A percentile compares a stretch with the other conserved stretches of the same genome.
Evolutionary conservation across 176 grass and related monocot genomes (phyloP).

Genomic region (Elaeis guineensis): DNA sequence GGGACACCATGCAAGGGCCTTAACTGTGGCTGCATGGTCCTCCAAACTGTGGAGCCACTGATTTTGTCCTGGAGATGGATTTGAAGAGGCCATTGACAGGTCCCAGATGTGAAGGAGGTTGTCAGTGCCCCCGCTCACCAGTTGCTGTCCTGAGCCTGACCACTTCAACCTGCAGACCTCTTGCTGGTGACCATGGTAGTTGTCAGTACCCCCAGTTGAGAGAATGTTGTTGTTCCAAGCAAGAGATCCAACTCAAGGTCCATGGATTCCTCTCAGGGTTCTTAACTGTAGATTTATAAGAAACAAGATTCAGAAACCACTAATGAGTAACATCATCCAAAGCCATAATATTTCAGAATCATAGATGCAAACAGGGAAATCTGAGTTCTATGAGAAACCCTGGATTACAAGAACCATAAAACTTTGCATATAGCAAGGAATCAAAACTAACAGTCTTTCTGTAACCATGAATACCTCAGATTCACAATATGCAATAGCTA

Average conservation of each 20-base stretch:
- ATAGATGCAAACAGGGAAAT: too few relatives aligned
- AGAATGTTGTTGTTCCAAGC: slow-evolving; percentile 64
- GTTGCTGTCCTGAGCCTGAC: slow-evolving; percentile 50
- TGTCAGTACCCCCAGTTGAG: slow-evolving; percentile 38
- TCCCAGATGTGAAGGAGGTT: slow-evolving; percentile 51
- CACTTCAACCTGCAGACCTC: slow-evolving; percentile 64
- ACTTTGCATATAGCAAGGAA: too few relatives aligned
- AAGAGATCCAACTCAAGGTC: slow-evolving; percentile 54
- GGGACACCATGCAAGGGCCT: slow-evolving; percentile 63
- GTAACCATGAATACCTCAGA: too few relatives aligned
- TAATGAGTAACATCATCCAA: too few relatives aligned
- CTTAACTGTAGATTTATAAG: slow-evolving; percentile 31
- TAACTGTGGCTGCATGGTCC: slow-evolving; percentile 54
- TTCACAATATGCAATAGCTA: too few relatives aligned
- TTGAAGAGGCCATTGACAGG: slow-evolving; percentile 36
- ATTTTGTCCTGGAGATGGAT: slow-evolving; percentile 33
- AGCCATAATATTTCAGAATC: too few relatives aligned
- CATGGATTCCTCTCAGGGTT: slow-evolving; percentile 43
- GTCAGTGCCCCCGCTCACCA: slow-evolving; percentile 62
- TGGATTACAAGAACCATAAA: too few relatives aligned
- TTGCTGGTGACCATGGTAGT: slow-evolving; percentile 49
- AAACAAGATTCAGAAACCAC: too few relatives aligned
- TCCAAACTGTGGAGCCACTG: slow-evolving; percentile 60
- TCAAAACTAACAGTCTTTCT: too few relatives aligned
- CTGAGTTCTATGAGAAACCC: too few relatives aligned